These are phyloP conservation scores for Aspergillus coremiiformis DNA, from an alignment of 495 filamentous ascomycete genomes.

Conservation along the genomic window DNA sequence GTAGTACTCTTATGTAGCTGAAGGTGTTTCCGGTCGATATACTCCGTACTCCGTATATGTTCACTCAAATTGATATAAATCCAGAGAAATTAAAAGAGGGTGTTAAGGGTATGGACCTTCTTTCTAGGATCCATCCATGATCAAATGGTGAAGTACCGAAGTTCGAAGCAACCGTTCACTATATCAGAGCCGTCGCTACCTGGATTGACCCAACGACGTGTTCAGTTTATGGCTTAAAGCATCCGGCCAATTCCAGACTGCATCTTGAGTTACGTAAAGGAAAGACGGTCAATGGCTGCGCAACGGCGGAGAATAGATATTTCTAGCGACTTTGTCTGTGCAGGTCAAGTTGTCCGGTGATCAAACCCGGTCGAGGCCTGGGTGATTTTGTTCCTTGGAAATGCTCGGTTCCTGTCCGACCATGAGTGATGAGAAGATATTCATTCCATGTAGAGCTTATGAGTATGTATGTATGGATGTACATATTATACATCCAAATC, in stretches of 20 bases:
- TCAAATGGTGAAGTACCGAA: not conserved
- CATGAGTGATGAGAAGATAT: not conserved
- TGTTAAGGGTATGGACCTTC: too few species aligned
- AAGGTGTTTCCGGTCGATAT: too few species aligned
- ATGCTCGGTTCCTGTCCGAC: not conserved
- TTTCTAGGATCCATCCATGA: not conserved
- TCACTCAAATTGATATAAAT: too few species aligned
- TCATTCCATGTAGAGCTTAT: not conserved
- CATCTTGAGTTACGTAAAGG: constrained; percentile 22
- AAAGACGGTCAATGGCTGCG: constrained; percentile 18
- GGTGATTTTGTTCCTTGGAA: not conserved
- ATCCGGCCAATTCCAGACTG: not conserved
- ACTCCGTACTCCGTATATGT: too few species aligned
- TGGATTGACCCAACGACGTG: not conserved
- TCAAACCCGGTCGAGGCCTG: constrained; percentile 1
- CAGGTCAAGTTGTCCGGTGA: not conserved
- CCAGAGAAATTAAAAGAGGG: not conserved
- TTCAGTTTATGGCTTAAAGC: too few species aligned
- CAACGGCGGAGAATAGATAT: constrained; percentile 6
- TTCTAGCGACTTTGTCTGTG: constrained; percentile 4
- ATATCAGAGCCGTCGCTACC: not conserved
- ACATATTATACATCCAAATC: not conserved
- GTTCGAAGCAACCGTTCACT: not conserved
- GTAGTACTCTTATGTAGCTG: too few species aligned
- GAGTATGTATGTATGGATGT: not conserved